These are phyloP conservation scores for Citrus sinensis DNA, from an alignment of 345 rosid genomes.

Conservation along the genomic window DNA sequence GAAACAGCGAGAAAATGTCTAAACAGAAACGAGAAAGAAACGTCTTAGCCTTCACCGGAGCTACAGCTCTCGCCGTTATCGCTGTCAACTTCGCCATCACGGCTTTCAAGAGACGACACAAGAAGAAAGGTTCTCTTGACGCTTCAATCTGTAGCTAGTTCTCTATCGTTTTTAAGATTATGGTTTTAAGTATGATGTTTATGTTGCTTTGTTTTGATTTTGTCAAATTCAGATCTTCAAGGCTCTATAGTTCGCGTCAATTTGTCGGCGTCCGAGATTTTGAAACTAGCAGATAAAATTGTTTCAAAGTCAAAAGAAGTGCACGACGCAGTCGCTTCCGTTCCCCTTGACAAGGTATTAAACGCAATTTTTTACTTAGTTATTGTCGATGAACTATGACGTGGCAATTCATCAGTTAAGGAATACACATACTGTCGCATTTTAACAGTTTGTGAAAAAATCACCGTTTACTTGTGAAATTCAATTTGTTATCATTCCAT, in stretches of 20 bases:
- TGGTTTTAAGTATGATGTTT: not conserved
- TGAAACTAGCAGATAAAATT: constrained; percentile 59
- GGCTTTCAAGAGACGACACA: constrained; percentile 55
- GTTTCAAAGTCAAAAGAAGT: constrained; percentile 64
- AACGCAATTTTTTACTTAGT: not conserved
- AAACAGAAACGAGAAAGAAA: constrained; percentile 40
- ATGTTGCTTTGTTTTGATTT: not conserved
- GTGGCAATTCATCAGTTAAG: not conserved
- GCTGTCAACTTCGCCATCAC: constrained; percentile 61
- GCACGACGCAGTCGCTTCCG: constrained; percentile 69
- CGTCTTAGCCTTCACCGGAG: constrained; percentile 65
- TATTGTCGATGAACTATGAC: not conserved
- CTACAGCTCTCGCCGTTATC: constrained; percentile 63
- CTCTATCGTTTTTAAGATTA: not conserved
- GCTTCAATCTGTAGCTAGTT: not conserved
- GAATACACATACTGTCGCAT: not conserved
- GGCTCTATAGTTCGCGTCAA: constrained; percentile 60
- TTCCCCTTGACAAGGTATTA: constrained; percentile 74
- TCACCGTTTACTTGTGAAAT: not conserved
- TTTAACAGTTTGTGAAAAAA: not conserved
- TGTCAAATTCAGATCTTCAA: constrained; percentile 50
- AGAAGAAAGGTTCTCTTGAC: constrained; percentile 46
- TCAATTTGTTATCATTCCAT: not conserved
- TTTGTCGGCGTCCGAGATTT: constrained; percentile 70
- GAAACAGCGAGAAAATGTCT: constrained; percentile 29